phyloP scores from a whole-genome alignment of 805 yeast genomes.

The Nadsonia fulvescens region DNA sequence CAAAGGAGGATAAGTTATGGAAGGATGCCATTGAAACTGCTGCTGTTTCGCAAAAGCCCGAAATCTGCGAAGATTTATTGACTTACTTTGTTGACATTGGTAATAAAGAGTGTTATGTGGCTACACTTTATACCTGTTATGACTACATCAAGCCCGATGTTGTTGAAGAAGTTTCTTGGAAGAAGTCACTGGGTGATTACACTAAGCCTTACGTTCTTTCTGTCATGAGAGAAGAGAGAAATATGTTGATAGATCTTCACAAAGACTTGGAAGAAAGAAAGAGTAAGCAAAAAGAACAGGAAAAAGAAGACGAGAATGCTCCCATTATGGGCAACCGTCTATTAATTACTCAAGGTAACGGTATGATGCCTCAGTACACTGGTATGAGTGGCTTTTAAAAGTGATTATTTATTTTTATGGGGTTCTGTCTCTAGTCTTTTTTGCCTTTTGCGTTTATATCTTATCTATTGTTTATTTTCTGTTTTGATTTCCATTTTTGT shows the following conservation, averaged over 20 bases:
- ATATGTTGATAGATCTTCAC: constrained; percentile 43
- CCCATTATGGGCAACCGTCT: constrained; percentile 41
- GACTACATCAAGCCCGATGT: constrained; percentile 63
- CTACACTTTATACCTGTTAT: constrained; percentile 73
- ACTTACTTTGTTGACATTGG: constrained; percentile 92
- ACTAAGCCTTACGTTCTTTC: constrained; percentile 87
- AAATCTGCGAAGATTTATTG: constrained; percentile 75
- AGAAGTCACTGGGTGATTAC: constrained; percentile 65
- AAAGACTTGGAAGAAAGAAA: constrained; percentile 56
- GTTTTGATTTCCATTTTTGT: too few relatives aligned
- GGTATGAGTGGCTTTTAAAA: too few relatives aligned
- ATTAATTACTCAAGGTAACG: constrained; percentile 60
- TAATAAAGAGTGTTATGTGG: constrained; percentile 87
- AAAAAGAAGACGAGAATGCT: constrained; percentile 28
- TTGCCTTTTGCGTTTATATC: too few relatives aligned
- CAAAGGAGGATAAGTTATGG: constrained; percentile 90
- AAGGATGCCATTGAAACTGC: constrained; percentile 87
- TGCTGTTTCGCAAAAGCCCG: constrained; percentile 55
- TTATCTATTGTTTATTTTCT: too few relatives aligned
- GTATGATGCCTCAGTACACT: too few relatives aligned
- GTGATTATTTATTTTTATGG: too few relatives aligned
- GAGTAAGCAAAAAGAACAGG: constrained; percentile 29
- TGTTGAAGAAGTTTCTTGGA: constrained; percentile 82
- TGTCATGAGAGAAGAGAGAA: constrained; percentile 61
- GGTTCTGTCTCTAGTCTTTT: too few relatives aligned